Evolutionary conservation across 495 filamentous ascomycete genomes (phyloP), one percentile per base, ranked within the genome.

Genomic region (Bryoglossum gracile): DNA sequence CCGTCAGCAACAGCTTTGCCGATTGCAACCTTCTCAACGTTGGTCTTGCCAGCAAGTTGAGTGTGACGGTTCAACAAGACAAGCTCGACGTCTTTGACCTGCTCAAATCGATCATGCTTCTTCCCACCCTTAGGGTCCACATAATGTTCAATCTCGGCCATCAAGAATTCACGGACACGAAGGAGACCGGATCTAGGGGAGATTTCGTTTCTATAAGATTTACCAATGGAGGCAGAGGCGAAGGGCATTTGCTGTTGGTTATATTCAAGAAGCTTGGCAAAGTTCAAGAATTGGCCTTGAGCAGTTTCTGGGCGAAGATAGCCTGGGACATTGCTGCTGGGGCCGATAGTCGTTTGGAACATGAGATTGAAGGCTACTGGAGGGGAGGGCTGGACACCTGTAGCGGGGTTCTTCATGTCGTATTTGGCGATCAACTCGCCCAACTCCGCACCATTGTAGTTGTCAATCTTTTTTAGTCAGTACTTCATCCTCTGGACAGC

Each of bases 61-160:
- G 75, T 75, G 13, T 77, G 65, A 8, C 73, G 69, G 38, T 78
- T 71, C 3, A 84, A 66, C 3, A 86, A 68, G n/a, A 66, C 65
- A 33, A 83, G 70, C 63, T 82, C 75, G 33, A 86, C 64, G 41
- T 85, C 67, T 43, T 77, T 74, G 24, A 89, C 76, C 43, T 86
- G 79, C 22, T 71, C 54, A 62, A 89, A 89, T 4, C 81, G 80
- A 32, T 69, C 63, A 61, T 89, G 85, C 61, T 80, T 82, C 72
- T 88, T 89, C 59, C 81, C 73, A 47, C 72, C 71, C 39, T 80
- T 62, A 16, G 84, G 84, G 54, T 89, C 84, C 48, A 89, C 84
- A 55, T 78, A 89, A 59, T 88, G 84, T 64, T 89, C 84, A 52
- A 89, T 85, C 65, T 89, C 85, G 4, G 83, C 85, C 85, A 89